Conservation (phyloP, 257 asterid species). For the Pogostemon cablin region DNA sequence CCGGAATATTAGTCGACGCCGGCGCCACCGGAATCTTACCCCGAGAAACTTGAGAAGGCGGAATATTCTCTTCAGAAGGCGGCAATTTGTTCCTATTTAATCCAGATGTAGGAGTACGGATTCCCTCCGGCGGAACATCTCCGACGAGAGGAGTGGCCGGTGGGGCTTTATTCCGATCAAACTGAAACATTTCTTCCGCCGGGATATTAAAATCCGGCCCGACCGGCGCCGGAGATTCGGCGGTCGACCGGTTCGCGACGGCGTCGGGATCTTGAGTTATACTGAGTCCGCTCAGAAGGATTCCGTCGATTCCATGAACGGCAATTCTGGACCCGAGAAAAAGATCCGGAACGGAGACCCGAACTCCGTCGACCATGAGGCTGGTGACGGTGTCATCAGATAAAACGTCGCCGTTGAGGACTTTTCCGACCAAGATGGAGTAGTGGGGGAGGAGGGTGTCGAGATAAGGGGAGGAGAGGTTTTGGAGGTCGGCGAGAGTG, state of each 20-base stretch:
- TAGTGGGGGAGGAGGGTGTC: constrained; percentile 64
- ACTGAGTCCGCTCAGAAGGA: constrained; percentile 52
- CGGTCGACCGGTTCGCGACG: constrained; percentile 23
- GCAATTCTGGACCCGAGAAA: constrained; percentile 53
- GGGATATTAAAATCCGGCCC: background rate
- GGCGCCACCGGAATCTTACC: background rate
- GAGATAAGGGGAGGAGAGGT: constrained; percentile 53
- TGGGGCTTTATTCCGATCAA: background rate
- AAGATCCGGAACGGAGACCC: constrained; percentile 54
- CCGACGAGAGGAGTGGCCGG: background rate
- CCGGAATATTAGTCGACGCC: background rate
- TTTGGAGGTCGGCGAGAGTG: constrained; percentile 47
- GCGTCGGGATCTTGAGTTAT: constrained; percentile 33
- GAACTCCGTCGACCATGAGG: constrained; percentile 53
- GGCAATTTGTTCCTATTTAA: background rate
- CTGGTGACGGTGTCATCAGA: constrained; percentile 19
- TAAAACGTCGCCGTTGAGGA: background rate
- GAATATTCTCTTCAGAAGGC: background rate
- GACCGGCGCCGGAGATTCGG: constrained; percentile 23
- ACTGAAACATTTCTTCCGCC: constrained; percentile 4
- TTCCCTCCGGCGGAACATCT: constrained; percentile 5
- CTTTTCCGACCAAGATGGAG: constrained; percentile 46
- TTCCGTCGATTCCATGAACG: constrained; percentile 66
- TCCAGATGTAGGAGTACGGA: background rate
- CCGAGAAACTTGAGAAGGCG: background rate